Evolutionary conservation across 1,284 basidiomycete species (phyloP).

Genomic region (Trametes polyzona): DNA sequence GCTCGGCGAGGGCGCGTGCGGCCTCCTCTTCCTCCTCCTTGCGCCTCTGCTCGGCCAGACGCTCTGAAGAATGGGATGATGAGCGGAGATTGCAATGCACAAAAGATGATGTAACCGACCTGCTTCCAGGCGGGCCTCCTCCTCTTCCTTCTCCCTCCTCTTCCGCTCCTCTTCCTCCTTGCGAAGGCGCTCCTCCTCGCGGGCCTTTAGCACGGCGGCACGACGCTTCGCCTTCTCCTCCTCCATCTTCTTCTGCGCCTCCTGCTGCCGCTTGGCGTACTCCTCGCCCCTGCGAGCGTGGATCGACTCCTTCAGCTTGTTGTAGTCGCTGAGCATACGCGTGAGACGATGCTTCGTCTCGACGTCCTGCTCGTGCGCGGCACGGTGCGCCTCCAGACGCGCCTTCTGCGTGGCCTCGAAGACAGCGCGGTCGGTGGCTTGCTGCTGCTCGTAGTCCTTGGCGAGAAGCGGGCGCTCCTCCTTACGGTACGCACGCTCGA

Average conservation of each 20-base stretch:
- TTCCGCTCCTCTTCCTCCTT: conserved; percentile 53
- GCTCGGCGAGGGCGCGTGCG: conserved; percentile 51
- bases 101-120: conserved; percentile 43
- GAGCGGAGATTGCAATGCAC: neutral
- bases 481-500: conserved; percentile 95
- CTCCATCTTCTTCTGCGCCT: conserved; percentile 75
- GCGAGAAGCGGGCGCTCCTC: conserved; percentile 89
- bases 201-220: conserved; percentile 54
- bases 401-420: conserved; percentile 71
- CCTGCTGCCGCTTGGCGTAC: conserved; percentile 64
- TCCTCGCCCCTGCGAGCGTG: conserved; percentile 72
- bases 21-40: conserved; percentile 55
- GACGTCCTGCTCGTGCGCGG: conserved; percentile 72
- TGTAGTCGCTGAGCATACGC: conserved; percentile 81
- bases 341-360: conserved; percentile 80
- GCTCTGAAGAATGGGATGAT: conserved; percentile 45
- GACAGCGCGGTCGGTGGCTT: conserved; percentile 72
- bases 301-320: conserved; percentile 61
- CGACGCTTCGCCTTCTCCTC: conserved; percentile 85
- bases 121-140: conserved; percentile 49
- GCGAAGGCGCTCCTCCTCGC: conserved; percentile 60
- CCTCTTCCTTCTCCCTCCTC: conserved; percentile 53
- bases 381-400: conserved; percentile 63
- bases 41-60: conserved; percentile 56
- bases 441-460: conserved; percentile 90